A percentile compares a stretch with the other conserved stretches of the same genome.
phyloP scores from a whole-genome alignment of 2,329 filamentous ascomycete genomes.

The Talaromyces sp. region DNA sequence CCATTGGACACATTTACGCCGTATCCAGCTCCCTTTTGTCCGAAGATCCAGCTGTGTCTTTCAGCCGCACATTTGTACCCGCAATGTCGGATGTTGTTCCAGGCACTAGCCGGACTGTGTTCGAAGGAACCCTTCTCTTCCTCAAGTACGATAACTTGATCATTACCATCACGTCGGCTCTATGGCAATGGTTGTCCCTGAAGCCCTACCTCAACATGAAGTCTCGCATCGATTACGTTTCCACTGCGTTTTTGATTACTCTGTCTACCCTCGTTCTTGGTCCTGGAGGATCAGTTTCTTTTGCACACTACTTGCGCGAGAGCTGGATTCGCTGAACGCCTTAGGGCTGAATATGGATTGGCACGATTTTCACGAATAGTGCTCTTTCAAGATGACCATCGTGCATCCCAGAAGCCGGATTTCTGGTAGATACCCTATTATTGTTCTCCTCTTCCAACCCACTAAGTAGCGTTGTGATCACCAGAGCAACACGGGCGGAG shows the following conservation, averaged over 20 bases:
- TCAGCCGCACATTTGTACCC: background rate
- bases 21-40: background rate
- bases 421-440: background rate
- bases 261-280: background rate
- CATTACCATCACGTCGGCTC: background rate
- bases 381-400: background rate
- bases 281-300: background rate
- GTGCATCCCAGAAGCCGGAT: background rate
- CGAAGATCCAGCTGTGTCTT: background rate
- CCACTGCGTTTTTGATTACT: background rate
- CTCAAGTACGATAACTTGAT: slow-evolving; percentile 4
- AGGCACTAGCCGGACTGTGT: background rate
- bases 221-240: background rate
- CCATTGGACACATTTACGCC: background rate
- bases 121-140: background rate
- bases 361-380: background rate
- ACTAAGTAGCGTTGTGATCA: background rate
- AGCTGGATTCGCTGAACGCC: background rate
- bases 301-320: background rate
- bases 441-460: background rate
- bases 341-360: background rate
- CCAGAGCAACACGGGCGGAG: background rate
- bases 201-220: background rate
- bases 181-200: background rate
- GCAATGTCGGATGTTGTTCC: slow-evolving; percentile 5